phyloP scores from a whole-genome alignment of 176 grass and related monocot genomes.

The Tuctoria greenei region DNA sequence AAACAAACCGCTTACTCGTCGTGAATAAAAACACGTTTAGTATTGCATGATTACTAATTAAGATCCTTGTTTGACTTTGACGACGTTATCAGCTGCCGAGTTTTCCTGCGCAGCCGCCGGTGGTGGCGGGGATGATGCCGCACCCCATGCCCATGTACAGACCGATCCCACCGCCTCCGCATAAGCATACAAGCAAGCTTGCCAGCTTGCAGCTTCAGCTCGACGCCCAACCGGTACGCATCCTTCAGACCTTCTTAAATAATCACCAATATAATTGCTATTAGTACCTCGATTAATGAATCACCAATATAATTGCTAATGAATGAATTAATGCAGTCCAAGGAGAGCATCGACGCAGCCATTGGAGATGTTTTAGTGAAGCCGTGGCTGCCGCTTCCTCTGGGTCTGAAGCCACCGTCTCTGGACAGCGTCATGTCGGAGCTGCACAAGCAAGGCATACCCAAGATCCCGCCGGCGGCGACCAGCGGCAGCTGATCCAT shows the following conservation, averaged over 20 bases:
- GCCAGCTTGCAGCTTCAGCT: slow-evolving; percentile 53
- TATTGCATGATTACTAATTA: not conserved
- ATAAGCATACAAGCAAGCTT: slow-evolving; percentile 32
- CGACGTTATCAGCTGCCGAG: slow-evolving; percentile 41
- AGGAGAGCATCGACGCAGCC: slow-evolving; percentile 82
- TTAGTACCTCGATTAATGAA: no score
- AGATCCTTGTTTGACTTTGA: no score
- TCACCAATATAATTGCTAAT: no score
- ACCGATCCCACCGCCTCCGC: slow-evolving; percentile 21
- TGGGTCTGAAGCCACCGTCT: slow-evolving; percentile 83
- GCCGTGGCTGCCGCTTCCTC: slow-evolving; percentile 92
- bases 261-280: no score
- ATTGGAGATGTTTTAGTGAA: slow-evolving; percentile 96
- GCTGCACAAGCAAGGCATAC: slow-evolving; percentile 75
- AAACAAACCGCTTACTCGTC: not conserved
- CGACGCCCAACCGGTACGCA: slow-evolving; percentile 66
- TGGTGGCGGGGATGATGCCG: slow-evolving; percentile 51
- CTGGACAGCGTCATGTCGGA: slow-evolving; percentile 75
- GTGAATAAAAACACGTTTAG: no score
- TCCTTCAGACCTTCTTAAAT: no score
- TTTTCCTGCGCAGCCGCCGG: slow-evolving; percentile 51
- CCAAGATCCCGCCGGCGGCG: slow-evolving; percentile 53
- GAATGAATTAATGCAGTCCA: slow-evolving; percentile 64
- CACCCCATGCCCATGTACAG: slow-evolving; percentile 66
- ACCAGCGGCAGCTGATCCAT: not conserved